A percentile compares a stretch with the other conserved stretches of the same genome.
phyloP scores from a whole-genome alignment of 1,284 basidiomycete genomes.

The Pisolithus thermaeus region DNA sequence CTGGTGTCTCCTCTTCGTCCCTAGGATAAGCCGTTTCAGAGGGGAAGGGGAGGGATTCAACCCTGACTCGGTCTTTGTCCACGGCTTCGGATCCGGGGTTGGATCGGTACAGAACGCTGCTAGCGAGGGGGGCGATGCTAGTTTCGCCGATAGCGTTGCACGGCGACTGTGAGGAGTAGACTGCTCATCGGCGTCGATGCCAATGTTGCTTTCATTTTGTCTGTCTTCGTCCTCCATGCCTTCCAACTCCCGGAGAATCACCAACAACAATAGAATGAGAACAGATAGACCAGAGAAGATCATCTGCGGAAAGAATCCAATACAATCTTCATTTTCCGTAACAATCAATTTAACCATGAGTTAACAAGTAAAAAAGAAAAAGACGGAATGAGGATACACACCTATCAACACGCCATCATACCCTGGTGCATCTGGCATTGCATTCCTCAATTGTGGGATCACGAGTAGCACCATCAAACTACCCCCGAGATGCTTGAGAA shows the following conservation, averaged over 20 bases:
- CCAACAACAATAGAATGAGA: conserved; percentile 37
- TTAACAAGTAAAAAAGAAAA: too few species aligned
- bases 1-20: conserved; percentile 20
- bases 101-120: too few species aligned
- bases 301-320: conserved; percentile 56
- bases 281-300: conserved; percentile 37
- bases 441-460: conserved; percentile 46
- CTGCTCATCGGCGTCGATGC: neutral
- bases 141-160: too few species aligned
- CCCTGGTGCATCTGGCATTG: conserved; percentile 55
- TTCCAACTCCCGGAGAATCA: conserved; percentile 40
- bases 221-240: conserved; percentile 1
- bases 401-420: conserved; percentile 39
- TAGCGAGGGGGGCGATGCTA: too few species aligned
- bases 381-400: neutral
- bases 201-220: neutral
- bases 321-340: conserved; percentile 34
- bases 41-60: neutral
- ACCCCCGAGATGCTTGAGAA: conserved; percentile 36
- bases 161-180: neutral
- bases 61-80: too few species aligned
- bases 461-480: conserved; percentile 39
- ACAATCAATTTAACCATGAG: neutral
- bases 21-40: conserved; percentile 13
- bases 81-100: too few species aligned